Base-by-base conservation (phyloP, 1,284 basidiomycete species). In the Inonotus hispidus region DNA sequence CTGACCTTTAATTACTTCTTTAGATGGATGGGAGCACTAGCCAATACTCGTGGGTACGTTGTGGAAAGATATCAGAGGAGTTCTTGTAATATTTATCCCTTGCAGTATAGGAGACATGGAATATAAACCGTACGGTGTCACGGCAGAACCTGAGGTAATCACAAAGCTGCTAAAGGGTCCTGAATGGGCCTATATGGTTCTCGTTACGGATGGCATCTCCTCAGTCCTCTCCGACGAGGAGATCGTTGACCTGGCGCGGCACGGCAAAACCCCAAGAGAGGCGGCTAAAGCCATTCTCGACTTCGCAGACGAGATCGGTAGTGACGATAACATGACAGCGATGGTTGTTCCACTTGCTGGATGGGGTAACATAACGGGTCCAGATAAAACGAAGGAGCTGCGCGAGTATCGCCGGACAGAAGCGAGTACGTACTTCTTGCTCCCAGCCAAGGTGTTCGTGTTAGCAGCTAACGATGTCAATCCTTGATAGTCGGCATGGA, bases 11-110 rank as follows among this genome's bases (percentile, higher is more conserved):
- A 58, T 5, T 39, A 27, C 55, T 61, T 23, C 63, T 14, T 37
- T 60, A 90, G 91, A 46, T 98, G 95, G 94, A 98, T 98, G 89
- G 96, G 96, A 7, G 92, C 88, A 1, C 78, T 99, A 21, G 93
- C 90, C 49, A 99, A 98, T 68, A 98, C 97, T 8, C 79, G 96
- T 71, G 90, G 92, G 84, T 92, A 64, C 68, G 80, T 49, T 25
- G 32, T 23, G 23, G 23, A 27, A 3, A 43, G 19, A n/a, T 4
- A n/a, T 43, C n/a, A 16, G 41, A 16, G 16, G 19, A 16, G 5
- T n/a, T n/a, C 41, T 21, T 16, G 41, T 43, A 6, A 10, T 43
- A 43, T 21, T 43, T 16, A 43, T n/a, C 16, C 41, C 19, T 43
- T 49, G 32, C 52, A 93, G 92, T 61, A 82, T 99, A 58, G 96